Evolutionary conservation across 176 grass and related monocot species (phyloP), one percentile per base, ranked within the genome.

Genomic region (Microstegium vimineum): DNA sequence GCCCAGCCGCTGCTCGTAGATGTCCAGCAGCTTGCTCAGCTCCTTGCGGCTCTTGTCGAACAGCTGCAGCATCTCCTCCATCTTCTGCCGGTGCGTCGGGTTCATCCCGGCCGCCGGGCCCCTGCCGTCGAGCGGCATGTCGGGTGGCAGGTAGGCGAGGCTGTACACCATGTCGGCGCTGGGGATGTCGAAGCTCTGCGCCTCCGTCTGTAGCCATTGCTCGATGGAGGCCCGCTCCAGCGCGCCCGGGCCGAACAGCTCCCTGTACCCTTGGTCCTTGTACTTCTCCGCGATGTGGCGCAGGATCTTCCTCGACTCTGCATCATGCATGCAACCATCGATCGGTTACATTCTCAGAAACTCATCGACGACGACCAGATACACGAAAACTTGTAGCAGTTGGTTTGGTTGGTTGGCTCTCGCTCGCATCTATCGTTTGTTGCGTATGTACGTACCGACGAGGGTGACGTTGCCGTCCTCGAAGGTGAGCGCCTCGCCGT

Each of bases 151-250:
- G 71, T 42, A 84, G 0, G 82, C 82, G 5, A 98, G 95, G 88
- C 90, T 94, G 86, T 86, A 98, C 13, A 91, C 38, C 51, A 98
- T 28, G 49, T 84, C 82, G 18, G 95, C 86, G 83, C 92, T 90
- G 36, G 90, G 86, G 17, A 89, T 86, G 84, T 94, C 82, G 84
- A 98, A 98, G 88, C 64, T 91, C 59, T 86, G 86, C 81, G 62
- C 86, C 86, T 94, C 95, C 22, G 92, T 98, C 84, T 91, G 88
- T 79, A 98, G 92, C 95, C 95, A 94, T 65, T 94, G 95, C 77
- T 98, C 92, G 61, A 98, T 91, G 62, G 92, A 85, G 0, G 92
- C 87, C 2, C 95, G 73, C 83, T 97, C 92, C 16, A 98, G 84
- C 68, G 90, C 84, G 30, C 92, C 95, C 17, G 61, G 32, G 16